A percentile compares a stretch with the other conserved stretches of the same genome.
phyloP scores from a whole-genome alignment of 2,329 filamentous ascomycete species.

The Zymoseptoria brevis region DNA sequence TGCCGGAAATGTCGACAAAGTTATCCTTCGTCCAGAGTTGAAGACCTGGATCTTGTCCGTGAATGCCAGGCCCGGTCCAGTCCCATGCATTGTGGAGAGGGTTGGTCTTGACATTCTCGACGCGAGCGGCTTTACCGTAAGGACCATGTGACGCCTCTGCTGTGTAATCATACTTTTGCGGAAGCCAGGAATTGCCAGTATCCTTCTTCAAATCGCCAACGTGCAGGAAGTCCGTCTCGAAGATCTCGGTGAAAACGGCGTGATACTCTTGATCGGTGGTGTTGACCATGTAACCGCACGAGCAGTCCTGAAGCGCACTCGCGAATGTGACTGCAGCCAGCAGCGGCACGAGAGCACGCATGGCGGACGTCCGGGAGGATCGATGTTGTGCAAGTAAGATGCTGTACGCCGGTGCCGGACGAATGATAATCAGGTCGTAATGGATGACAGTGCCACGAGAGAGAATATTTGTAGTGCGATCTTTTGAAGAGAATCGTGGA shows the following conservation, averaged over 20 bases:
- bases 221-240: slow-evolving; percentile 66
- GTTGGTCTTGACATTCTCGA: slow-evolving; percentile 51
- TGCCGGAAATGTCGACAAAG: slow-evolving; percentile 11
- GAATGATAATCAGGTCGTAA: neutral
- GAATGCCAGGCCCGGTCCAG: slow-evolving; percentile 37
- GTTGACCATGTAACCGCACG: slow-evolving; percentile 62
- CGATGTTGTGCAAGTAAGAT: neutral
- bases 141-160: slow-evolving; percentile 51
- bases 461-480: neutral
- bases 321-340: neutral
- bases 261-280: slow-evolving; percentile 34
- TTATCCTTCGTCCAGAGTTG: slow-evolving; percentile 48
- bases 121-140: slow-evolving; percentile 57
- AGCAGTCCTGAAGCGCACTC: slow-evolving; percentile 46
- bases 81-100: slow-evolving; percentile 35
- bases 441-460: neutral
- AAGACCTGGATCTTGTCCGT: slow-evolving; percentile 46
- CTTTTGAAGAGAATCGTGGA: neutral
- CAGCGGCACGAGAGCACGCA: neutral
- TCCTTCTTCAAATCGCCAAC: slow-evolving; percentile 31
- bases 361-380: neutral
- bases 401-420: neutral
- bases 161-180: slow-evolving; percentile 60
- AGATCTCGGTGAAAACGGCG: slow-evolving; percentile 57
- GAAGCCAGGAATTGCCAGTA: slow-evolving; percentile 48